Evolutionary conservation across 345 rosid species (phyloP).

Genomic region (Eucalyptus curtisii): DNA sequence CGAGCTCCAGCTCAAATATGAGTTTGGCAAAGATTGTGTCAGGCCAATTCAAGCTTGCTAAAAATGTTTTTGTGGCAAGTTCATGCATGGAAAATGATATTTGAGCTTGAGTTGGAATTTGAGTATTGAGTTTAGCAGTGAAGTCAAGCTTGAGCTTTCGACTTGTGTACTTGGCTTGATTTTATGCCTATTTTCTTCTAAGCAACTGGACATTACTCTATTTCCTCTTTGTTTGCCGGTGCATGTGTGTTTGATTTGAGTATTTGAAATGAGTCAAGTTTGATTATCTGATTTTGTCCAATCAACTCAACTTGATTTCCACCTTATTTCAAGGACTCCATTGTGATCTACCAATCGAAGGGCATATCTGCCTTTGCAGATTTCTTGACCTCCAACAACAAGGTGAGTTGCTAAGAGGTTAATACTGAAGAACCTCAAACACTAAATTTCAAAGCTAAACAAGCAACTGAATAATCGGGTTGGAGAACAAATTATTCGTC

Average conservation of each 20-base stretch:
- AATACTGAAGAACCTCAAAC: not conserved
- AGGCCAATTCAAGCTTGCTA: not conserved
- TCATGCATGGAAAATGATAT: not conserved
- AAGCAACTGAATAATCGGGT: not conserved
- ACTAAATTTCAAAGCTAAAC: not conserved
- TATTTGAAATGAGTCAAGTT: not conserved
- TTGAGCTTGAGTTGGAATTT: not conserved
- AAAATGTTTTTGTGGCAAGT: not conserved
- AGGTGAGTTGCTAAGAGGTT: not conserved
- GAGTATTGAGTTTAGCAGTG: not conserved
- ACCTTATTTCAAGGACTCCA: not conserved
- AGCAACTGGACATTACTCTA: not conserved
- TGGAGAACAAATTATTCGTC: not conserved
- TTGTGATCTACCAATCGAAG: not conserved
- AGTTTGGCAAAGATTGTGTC: not conserved
- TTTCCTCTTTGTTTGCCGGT: not conserved
- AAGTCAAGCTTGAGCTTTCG: not conserved
- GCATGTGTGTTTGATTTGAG: not conserved
- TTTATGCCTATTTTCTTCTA: not conserved
- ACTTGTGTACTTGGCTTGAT: not conserved
- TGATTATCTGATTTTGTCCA: not conserved
- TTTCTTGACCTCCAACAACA: not conserved
- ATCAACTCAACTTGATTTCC: not conserved
- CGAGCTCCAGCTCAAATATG: not conserved
- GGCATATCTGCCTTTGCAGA: not conserved